These are phyloP conservation scores for Teunomyces panamensis DNA, from an alignment of 805 yeast genomes.

Conservation along the genomic window DNA sequence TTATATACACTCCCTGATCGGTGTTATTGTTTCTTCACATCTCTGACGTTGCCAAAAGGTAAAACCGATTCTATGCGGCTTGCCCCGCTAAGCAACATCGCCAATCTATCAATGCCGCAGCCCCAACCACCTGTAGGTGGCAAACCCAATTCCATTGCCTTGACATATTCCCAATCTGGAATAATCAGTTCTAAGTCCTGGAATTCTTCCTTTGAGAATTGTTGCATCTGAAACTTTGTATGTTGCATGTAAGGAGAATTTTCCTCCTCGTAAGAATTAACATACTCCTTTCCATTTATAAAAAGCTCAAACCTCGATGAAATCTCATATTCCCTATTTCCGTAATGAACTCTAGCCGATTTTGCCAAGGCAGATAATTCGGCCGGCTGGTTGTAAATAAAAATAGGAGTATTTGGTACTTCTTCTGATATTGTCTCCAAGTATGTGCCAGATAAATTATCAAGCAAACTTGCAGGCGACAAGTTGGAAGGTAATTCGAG, in stretches of 20 bases:
- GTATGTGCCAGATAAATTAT: slow-evolving; percentile 55
- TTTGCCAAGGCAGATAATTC: slow-evolving; percentile 87
- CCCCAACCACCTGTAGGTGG: slow-evolving; percentile 99
- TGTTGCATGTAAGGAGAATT: slow-evolving; percentile 77
- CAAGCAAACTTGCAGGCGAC: slow-evolving; percentile 62
- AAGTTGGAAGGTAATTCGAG: slow-evolving; percentile 18
- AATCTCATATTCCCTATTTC: slow-evolving; percentile 29
- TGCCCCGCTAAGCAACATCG: slow-evolving; percentile 69
- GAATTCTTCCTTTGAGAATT: slow-evolving; percentile 40
- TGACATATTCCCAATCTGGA: slow-evolving; percentile 71
- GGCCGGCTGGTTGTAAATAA: slow-evolving; percentile 81
- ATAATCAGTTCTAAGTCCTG: slow-evolving; percentile 61
- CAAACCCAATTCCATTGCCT: slow-evolving; percentile 85
- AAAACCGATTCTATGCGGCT: slow-evolving; percentile 72
- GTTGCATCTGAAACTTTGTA: slow-evolving; percentile 61
- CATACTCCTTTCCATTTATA: slow-evolving; percentile 74
- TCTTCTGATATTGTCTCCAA: slow-evolving; percentile 61
- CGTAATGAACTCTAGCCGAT: slow-evolving; percentile 38
- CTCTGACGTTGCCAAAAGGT: slow-evolving; percentile 70
- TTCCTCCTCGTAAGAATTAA: slow-evolving; percentile 95
- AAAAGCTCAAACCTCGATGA: slow-evolving; percentile 84
- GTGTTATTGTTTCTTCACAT: slow-evolving; percentile 57
- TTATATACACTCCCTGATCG: background rate
- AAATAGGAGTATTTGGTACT: slow-evolving; percentile 50
- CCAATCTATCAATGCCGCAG: slow-evolving; percentile 83